Evolutionary conservation across 345 rosid species (phyloP), one percentile per base, ranked within the genome.

Genomic region (Corymbia maculata): DNA sequence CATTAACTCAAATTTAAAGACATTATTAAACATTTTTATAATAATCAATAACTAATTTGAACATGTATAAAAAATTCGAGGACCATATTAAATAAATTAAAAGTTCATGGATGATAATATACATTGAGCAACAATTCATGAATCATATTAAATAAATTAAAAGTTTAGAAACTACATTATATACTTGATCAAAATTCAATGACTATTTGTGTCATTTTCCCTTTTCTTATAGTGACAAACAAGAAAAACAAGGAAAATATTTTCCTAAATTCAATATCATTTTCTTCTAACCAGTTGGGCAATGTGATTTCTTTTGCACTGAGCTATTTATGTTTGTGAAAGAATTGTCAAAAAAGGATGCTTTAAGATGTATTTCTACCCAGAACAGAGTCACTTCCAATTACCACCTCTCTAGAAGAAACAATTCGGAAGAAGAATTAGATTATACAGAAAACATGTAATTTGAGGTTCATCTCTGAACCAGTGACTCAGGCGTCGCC

Each of bases 181-280:
- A 55, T 0, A 55, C 4, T 22, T 0, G 0, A 28, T 0, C 28
- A 55, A 55, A 55, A 0, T 22, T 55, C 2, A 55, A 0, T 0
- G 0, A 22, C 22, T 12, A 21, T 55, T 55, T 55, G 0, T 55
- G 0, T 55, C 2, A 55, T 55, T 22, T 55, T 55, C 28, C 0
- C 21, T 55, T 55, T 55, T 36, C 66, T 85, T 8, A 24, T 42
- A 15, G 13, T 51, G 66, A 7, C 17, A 13, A 52, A 21, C 61
- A 52, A 52, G 28, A 12, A 52, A 4, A 32, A 24, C 3, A 19
- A 4, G 47, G 1, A 32, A 32, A 19, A 85, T 21, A 32, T 24
- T 85, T 12, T 51, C 16, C 57, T 42, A 75, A 42, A 42, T 36
- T 75, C 82, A 3, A 10, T 75, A 17, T 75, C 82, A 42, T 75